Conservation (phyloP, 495 filamentous ascomycete genomes). For the Hyaloscypha bicolor region DNA sequence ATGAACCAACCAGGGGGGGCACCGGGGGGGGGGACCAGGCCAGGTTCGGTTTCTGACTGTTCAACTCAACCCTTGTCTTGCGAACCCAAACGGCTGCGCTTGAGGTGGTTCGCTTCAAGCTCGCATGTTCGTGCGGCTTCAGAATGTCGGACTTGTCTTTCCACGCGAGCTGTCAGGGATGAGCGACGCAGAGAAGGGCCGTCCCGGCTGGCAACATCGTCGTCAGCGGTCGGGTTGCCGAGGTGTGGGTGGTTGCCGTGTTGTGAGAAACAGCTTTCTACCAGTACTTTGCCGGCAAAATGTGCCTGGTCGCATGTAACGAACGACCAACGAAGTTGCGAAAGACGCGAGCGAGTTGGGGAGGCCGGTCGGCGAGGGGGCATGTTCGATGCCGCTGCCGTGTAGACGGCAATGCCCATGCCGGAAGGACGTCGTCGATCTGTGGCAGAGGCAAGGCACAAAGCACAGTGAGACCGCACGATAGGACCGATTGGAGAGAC, state of each 20-base stretch:
- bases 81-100: constrained; percentile 17
- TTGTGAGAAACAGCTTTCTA: background rate
- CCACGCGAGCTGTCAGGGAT: constrained; percentile 15
- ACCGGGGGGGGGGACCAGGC: background rate
- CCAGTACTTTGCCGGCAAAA: background rate
- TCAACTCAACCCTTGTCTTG: background rate
- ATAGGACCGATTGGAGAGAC: background rate
- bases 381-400: background rate
- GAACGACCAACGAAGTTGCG: background rate
- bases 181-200: constrained; percentile 9
- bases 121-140: constrained; percentile 6
- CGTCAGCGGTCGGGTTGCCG: constrained; percentile 12
- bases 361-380: background rate
- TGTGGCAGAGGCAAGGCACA: background rate
- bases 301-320: constrained; percentile 2
- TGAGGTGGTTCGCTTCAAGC: constrained; percentile 8
- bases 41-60: background rate
- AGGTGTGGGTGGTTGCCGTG: constrained; percentile 1
- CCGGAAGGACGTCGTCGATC: constrained; percentile 2
- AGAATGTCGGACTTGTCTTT: constrained; percentile 3
- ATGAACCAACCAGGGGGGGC: background rate
- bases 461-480: background rate
- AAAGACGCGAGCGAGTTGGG: background rate
- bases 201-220: constrained; percentile 3
- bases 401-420: constrained; percentile 4